These are phyloP conservation scores for Ophiocordyceps camponoti-saundersi DNA, from an alignment of 2,329 filamentous ascomycete species.

Conservation along the genomic window DNA sequence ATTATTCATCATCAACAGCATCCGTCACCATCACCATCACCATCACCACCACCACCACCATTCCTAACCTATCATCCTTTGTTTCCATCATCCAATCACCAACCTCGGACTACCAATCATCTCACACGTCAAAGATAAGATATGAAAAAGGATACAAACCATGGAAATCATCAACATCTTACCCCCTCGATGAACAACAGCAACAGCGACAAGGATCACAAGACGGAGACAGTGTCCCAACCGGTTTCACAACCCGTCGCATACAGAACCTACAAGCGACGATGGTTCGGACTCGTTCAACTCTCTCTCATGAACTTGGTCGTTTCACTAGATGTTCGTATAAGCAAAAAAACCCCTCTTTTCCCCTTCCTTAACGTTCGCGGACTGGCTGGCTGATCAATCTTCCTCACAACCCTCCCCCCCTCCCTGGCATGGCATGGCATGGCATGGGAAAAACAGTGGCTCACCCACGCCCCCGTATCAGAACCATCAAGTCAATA, in stretches of 20 bases:
- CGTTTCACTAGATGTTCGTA: conserved; percentile 84
- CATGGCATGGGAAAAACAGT: too few relatives aligned
- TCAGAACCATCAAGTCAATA: conserved; percentile 57
- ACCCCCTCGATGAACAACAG: too few relatives aligned
- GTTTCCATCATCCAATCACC: too few relatives aligned
- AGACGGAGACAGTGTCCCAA: background rate
- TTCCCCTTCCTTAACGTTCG: background rate
- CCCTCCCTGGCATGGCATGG: background rate
- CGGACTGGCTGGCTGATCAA: background rate
- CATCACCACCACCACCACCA: too few relatives aligned
- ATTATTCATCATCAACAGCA: too few relatives aligned
- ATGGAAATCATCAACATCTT: too few relatives aligned
- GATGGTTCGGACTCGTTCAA: conserved; percentile 77
- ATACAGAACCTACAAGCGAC: conserved; percentile 52
- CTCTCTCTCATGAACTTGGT: conserved; percentile 80
- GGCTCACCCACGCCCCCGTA: conserved; percentile 82
- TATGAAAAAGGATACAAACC: too few relatives aligned
- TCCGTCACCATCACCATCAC: too few relatives aligned
- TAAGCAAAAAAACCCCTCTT: background rate
- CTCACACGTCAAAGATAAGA: too few relatives aligned
- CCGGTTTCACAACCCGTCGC: background rate
- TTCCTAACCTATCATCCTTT: too few relatives aligned
- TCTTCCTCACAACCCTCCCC: too few relatives aligned
- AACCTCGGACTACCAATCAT: too few relatives aligned
- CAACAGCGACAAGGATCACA: background rate